Conservation (phyloP, 352 stramenopile genomes). For the Phytophthora niederhauseri region DNA sequence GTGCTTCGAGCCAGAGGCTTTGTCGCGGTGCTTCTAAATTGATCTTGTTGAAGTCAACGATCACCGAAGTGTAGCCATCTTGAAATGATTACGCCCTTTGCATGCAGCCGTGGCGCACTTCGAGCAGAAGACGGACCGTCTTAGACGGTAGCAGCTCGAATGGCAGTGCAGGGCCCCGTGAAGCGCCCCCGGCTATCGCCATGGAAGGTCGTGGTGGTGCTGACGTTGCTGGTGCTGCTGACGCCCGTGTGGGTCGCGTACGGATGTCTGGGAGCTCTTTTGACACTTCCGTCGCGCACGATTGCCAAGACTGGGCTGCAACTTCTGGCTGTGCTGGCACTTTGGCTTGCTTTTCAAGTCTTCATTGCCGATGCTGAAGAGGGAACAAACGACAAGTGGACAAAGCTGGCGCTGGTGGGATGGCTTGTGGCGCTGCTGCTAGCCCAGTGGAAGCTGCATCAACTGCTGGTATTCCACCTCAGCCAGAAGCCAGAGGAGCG, state of each 20-base stretch:
- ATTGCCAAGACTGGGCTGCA: conserved; percentile 32
- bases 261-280: conserved; percentile 44
- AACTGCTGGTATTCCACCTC: conserved; percentile 45
- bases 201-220: conserved; percentile 30
- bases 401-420: conserved; percentile 12
- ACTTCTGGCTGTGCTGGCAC: conserved; percentile 26
- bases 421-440: conserved; percentile 45
- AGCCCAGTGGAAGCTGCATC: conserved; percentile 52
- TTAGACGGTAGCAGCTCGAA: too few species aligned
- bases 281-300: conserved; percentile 37
- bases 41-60: conserved; percentile 4
- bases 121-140: not conserved
- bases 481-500: conserved; percentile 33
- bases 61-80: conserved; percentile 16
- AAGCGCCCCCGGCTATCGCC: conserved; percentile 31
- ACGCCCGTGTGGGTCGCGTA: conserved; percentile 55
- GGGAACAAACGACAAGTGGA: not conserved
- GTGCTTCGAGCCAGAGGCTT: not conserved
- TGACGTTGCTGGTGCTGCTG: conserved; percentile 36
- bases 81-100: not conserved
- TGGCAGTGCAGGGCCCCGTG: conserved; percentile 17
- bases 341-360: conserved; percentile 28
- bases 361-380: conserved; percentile 5
- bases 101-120: too few species aligned
- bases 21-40: not conserved